Evolutionary conservation across 805 yeast genomes (phyloP).

Genomic region (Saccharomycopsis microspora): DNA sequence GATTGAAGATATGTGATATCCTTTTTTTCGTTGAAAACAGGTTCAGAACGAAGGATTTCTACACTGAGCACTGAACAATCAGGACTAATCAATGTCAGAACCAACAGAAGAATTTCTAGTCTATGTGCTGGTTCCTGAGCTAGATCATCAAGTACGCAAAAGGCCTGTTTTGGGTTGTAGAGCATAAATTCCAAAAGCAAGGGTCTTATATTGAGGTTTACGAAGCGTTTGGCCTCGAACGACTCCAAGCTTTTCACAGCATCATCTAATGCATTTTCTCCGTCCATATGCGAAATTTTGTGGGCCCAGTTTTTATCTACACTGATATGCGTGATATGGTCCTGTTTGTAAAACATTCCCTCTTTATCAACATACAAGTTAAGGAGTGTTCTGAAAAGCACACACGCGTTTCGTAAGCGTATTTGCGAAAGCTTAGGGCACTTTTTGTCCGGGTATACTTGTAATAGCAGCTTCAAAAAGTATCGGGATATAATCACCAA

Average conservation of each 20-base stretch:
- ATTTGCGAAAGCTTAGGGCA: background rate
- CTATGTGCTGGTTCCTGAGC: constrained; percentile 4
- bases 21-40: background rate
- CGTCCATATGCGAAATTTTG: background rate
- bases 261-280: background rate
- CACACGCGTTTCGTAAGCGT: constrained; percentile 8
- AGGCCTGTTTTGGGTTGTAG: constrained; percentile 10
- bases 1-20: constrained; percentile 1
- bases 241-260: constrained; percentile 5
- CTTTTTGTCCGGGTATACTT: background rate
- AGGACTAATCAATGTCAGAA: constrained; percentile 3
- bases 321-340: constrained; percentile 3
- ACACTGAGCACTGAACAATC: constrained; percentile 5
- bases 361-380: constrained; percentile 9
- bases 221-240: constrained; percentile 14
- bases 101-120: constrained; percentile 4
- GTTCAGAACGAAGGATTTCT: constrained; percentile 5
- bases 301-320: background rate
- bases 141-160: constrained; percentile 13
- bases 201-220: constrained; percentile 14
- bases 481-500: constrained; percentile 10
- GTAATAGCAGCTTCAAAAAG: constrained; percentile 6
- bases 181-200: constrained; percentile 12
- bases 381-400: constrained; percentile 9
- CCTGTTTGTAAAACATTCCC: constrained; percentile 5